Conservation (phyloP, 345 rosid genomes). For the Toxicodendron radicans region DNA sequence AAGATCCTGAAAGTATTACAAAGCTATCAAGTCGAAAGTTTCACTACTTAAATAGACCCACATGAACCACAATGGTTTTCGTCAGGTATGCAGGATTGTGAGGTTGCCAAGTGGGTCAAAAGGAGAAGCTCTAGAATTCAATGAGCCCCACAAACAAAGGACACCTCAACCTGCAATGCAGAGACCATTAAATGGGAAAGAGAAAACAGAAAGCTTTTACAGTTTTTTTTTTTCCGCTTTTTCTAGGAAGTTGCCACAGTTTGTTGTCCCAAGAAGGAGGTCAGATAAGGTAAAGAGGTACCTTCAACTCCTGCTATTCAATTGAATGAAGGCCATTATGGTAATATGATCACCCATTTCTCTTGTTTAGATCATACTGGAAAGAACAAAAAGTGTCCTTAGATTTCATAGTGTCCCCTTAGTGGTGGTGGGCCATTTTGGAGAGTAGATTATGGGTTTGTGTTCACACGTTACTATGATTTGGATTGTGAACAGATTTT, state of each 20-base stretch:
- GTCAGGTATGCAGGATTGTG: neutral
- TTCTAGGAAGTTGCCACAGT: constrained; percentile 25
- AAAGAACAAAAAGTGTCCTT: neutral
- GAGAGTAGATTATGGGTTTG: neutral
- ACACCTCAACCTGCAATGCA: constrained; percentile 3
- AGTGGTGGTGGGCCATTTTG: constrained; percentile 17
- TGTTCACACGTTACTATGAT: constrained; percentile 14
- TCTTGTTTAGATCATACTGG: neutral
- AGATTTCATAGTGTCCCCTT: neutral
- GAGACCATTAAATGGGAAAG: constrained; percentile 18
- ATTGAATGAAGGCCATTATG: constrained; percentile 3
- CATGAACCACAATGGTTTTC: neutral
- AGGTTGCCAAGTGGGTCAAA: constrained; percentile 33
- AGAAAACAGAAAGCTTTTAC: neutral
- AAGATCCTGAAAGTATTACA: neutral
- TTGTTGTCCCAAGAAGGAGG: constrained; percentile 35
- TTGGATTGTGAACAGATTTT: neutral
- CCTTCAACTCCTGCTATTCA: constrained; percentile 10
- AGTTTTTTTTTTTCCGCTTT: neutral
- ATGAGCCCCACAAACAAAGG: constrained; percentile 6
- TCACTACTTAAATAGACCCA: constrained; percentile 27
- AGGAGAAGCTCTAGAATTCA: neutral
- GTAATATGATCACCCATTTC: constrained; percentile 8
- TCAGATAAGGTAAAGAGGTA: constrained; percentile 25
- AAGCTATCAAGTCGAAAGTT: constrained; percentile 10